phyloP scores from a whole-genome alignment of 148 eudicot genomes.

The Suaeda aralocaspica region DNA sequence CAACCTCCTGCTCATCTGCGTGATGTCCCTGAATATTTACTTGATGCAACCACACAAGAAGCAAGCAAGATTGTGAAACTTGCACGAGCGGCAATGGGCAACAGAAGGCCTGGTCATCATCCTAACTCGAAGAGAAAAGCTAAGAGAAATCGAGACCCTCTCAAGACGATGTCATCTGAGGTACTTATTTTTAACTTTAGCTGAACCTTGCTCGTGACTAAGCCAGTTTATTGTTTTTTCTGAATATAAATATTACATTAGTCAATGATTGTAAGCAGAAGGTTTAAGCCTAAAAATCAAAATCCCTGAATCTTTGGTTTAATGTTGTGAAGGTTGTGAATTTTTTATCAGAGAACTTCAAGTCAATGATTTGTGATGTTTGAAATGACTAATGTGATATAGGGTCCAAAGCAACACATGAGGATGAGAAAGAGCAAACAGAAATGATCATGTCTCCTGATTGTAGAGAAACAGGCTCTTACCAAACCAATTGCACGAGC shows the following conservation, averaged over 20 bases:
- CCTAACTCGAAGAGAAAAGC: conserved; percentile 51
- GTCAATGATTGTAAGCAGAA: too few species aligned
- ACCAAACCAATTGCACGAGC: not conserved
- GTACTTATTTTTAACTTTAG: conserved; percentile 29
- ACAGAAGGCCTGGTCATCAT: conserved; percentile 32
- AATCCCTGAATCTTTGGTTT: not conserved
- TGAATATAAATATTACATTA: too few species aligned
- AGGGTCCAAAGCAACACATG: conserved; percentile 28
- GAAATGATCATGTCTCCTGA: conserved; percentile 8
- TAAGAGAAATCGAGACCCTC: conserved; percentile 59
- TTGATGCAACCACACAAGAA: conserved; percentile 82
- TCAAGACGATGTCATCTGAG: conserved; percentile 77
- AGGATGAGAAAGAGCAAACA: conserved; percentile 16
- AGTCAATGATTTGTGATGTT: not conserved
- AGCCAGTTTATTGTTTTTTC: not conserved
- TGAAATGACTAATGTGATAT: not conserved
- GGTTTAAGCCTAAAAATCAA: too few species aligned
- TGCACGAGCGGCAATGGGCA: conserved; percentile 82
- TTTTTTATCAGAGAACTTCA: not conserved
- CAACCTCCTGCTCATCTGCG: conserved; percentile 74
- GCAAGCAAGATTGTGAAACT: conserved; percentile 88
- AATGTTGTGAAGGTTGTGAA: not conserved
- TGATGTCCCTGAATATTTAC: conserved; percentile 72
- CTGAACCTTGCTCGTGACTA: not conserved
- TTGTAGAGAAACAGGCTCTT: not conserved